Base-by-base conservation (phyloP, 768 basidiomycete species). In the Collybia sp. region DNA sequence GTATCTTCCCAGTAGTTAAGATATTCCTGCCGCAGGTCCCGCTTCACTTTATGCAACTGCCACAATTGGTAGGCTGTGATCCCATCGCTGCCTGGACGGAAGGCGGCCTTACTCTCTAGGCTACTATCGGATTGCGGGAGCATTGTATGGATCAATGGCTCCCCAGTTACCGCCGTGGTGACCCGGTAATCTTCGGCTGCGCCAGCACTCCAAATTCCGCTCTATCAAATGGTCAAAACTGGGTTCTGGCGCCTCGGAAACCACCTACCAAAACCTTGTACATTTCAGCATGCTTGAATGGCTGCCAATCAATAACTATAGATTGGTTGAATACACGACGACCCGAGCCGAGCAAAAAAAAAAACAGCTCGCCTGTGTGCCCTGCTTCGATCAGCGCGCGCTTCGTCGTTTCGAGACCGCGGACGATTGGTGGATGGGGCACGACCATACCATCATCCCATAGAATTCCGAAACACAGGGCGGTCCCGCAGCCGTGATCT, bases 261-360 rank as follows among this genome's bases (percentile, higher is more conserved):
- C 13, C n/a, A 52, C 75, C 50, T 55, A 82, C 81, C 15, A 68
- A 55, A 11, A 59, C 58, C 1, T 65, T 50, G 40, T 56, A 58
- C 2, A 86, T 66, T 45, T 77, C 74, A 6, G 48, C 46, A 51
- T 85, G 81, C 30, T 80, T 72, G 33, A 71, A 57, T 0, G 81
- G 78, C 32, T 71, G 61, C 86, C 86, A 91, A 42, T 85, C 78
- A 42, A 90, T 71, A 13, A 89, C 88, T 86, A 44, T 15, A 42
- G 17, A 25, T 12, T 11, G 40, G 1, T 8, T 11, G 19, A 33
- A 30, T 30, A 15, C 34, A 31, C 17, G 37, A 16, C 15, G 30
- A 38, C 18, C 15, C 5, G 3, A 5, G 15, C 32, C n/a, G 41
- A 31, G 33, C 15, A 6, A 12, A 8, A 6, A 30, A 18, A 12